These are phyloP conservation scores for Rosa multiflora DNA, from an alignment of 306 rosid genomes.

Conservation along the genomic window DNA sequence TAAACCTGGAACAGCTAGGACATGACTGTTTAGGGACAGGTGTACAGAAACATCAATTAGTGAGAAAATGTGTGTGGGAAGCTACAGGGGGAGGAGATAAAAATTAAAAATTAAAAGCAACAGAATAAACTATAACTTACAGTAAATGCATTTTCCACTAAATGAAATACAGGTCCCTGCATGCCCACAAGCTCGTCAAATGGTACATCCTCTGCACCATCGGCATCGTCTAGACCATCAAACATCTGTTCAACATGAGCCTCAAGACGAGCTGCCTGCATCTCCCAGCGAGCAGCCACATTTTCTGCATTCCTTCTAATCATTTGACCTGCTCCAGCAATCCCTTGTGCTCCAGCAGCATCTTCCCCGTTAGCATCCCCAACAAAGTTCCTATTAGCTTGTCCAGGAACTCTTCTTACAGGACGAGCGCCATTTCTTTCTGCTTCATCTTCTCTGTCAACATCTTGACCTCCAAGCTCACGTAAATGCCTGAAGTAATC, in stretches of 20 bases:
- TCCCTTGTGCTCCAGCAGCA: conserved; percentile 81
- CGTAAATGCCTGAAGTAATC: conserved; percentile 97
- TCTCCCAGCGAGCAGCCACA: conserved; percentile 98
- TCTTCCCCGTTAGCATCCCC: conserved; percentile 89
- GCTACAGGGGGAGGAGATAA: neutral
- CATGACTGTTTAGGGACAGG: neutral
- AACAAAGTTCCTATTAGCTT: conserved; percentile 70
- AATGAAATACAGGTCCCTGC: conserved; percentile 99
- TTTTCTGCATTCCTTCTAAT: conserved; percentile 94
- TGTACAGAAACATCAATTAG: neutral
- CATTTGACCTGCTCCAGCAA: conserved; percentile 91
- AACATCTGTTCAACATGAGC: conserved; percentile 99
- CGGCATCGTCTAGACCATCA: conserved; percentile 98
- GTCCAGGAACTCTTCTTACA: conserved; percentile 89
- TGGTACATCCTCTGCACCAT: conserved; percentile 99
- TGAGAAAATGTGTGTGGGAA: neutral
- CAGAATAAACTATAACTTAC: conserved; percentile 40
- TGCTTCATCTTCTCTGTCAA: conserved; percentile 90
- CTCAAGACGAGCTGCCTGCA: conserved; percentile 98
- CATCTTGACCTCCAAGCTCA: conserved; percentile 96
- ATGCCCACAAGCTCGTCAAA: conserved; percentile 99
- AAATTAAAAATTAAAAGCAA: neutral
- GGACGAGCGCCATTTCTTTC: conserved; percentile 93
- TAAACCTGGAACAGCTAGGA: conserved; percentile 7
- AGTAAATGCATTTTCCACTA: conserved; percentile 98